These are phyloP conservation scores for Colletotrichum eremochloae DNA, from an alignment of 2,329 filamentous ascomycete species.

Conservation along the genomic window DNA sequence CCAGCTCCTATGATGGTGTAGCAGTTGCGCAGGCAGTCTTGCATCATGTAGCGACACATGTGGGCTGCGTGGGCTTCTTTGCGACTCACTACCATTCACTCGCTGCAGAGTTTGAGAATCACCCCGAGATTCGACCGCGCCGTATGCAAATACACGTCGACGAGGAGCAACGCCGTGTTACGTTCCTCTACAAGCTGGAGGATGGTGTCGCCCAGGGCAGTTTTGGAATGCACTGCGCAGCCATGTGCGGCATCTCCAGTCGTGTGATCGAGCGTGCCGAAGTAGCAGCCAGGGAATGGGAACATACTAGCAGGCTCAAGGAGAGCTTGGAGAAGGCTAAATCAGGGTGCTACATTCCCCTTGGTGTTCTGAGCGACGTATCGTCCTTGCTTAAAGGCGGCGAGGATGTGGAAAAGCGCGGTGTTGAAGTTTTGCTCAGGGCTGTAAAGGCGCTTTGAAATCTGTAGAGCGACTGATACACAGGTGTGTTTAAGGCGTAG, in stretches of 20 bases:
- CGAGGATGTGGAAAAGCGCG: constrained; percentile 62
- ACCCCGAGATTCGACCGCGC: constrained; percentile 88
- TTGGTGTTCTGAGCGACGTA: constrained; percentile 91
- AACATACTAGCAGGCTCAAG: constrained; percentile 91
- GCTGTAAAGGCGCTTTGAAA: constrained; percentile 67
- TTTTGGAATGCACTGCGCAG: constrained; percentile 98
- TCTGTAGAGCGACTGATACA: no score
- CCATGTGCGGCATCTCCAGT: constrained; percentile 93
- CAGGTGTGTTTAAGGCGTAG: no score
- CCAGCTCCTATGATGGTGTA: constrained; percentile 94
- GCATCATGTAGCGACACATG: constrained; percentile 94
- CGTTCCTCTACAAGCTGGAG: constrained; percentile 95
- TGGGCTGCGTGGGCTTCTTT: constrained; percentile 96
- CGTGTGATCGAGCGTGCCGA: constrained; percentile 90
- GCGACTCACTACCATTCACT: constrained; percentile 97
- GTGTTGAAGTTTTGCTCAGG: constrained; percentile 70
- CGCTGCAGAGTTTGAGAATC: constrained; percentile 88
- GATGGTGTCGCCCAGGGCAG: constrained; percentile 94
- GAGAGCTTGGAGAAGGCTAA: constrained; percentile 88
- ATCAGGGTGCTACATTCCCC: constrained; percentile 82
- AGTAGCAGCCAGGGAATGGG: constrained; percentile 90
- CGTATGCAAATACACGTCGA: constrained; percentile 98
- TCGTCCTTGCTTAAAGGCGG: constrained; percentile 78
- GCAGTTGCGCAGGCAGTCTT: constrained; percentile 96
- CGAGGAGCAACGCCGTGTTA: constrained; percentile 85